Percentiles rank a stretch among this genome's conserved stretches.
phyloP scores from a whole-genome alignment of 495 filamentous ascomycete species.

The Talaromyces proteolyticus region DNA sequence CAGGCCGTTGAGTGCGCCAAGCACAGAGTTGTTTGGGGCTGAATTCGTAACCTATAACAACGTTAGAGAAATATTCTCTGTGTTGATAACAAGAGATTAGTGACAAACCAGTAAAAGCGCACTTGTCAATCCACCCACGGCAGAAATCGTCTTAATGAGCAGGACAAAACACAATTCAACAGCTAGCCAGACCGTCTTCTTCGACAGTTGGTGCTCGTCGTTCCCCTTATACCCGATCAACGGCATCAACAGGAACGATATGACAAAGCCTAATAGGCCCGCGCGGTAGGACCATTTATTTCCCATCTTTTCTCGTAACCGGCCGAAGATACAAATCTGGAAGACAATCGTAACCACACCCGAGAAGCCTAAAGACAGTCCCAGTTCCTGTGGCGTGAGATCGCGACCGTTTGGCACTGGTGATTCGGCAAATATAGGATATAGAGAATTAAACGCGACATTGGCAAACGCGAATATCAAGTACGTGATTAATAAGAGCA shows the following conservation, averaged over 20 bases:
- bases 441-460: conserved; percentile 83
- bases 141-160: conserved; percentile 80
- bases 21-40: conserved; percentile 74
- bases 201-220: conserved; percentile 30
- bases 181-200: conserved; percentile 57
- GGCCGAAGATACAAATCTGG: conserved; percentile 78
- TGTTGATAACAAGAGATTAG: conserved; percentile 1
- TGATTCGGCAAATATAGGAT: conserved; percentile 82
- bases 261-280: conserved; percentile 73
- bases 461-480: conserved; percentile 86
- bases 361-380: conserved; percentile 78
- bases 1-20: conserved; percentile 88
- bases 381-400: conserved; percentile 74
- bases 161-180: conserved; percentile 72
- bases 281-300: conserved; percentile 78
- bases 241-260: conserved; percentile 83
- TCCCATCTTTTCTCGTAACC: conserved; percentile 72
- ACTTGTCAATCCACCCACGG: conserved; percentile 84
- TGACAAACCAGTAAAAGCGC: conserved; percentile 73
- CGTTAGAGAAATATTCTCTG: conserved; percentile 5
- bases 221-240: conserved; percentile 74
- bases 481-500: conserved; percentile 75
- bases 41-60: conserved; percentile 83
- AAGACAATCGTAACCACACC: conserved; percentile 82
- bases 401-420: conserved; percentile 67